Evolutionary conservation across 108 stramenopile genomes (phyloP).

Genomic region (Cyclostephanos invisitatus): DNA sequence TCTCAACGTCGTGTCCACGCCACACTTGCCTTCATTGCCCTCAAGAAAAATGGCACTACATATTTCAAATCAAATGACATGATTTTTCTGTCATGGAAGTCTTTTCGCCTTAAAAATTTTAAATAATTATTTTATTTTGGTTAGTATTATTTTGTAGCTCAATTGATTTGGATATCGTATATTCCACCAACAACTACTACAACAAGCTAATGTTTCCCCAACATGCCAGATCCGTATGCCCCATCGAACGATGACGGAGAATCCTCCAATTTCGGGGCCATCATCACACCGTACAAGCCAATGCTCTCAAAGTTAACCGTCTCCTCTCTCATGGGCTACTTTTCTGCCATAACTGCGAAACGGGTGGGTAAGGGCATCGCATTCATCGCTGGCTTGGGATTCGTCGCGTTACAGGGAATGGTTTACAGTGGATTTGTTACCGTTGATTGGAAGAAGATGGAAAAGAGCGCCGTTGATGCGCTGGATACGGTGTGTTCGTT

Average conservation of each 20-base stretch:
- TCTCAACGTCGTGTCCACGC: too few relatives aligned
- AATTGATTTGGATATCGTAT: too few relatives aligned
- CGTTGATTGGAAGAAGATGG: conserved; percentile 87
- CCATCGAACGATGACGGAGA: conserved; percentile 2
- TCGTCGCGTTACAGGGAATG: conserved; percentile 72
- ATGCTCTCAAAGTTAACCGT: conserved; percentile 62
- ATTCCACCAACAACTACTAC: too few relatives aligned
- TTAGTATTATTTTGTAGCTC: too few relatives aligned
- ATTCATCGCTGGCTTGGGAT: conserved; percentile 71
- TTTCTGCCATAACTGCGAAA: conserved; percentile 82
- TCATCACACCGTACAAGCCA: conserved; percentile 40
- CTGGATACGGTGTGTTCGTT: conserved; percentile 60
- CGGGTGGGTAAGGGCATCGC: conserved; percentile 81
- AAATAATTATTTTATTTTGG: too few relatives aligned
- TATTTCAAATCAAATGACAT: too few relatives aligned
- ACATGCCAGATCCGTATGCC: not conserved
- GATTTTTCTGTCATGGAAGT: too few relatives aligned
- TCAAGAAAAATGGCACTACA: too few relatives aligned
- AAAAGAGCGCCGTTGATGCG: conserved; percentile 58
- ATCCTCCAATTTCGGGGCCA: not conserved
- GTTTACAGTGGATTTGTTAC: conserved; percentile 75
- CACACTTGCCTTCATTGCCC: too few relatives aligned
- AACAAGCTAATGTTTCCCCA: not conserved
- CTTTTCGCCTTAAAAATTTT: too few relatives aligned
- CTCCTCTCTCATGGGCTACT: conserved; percentile 85